Conservation (phyloP, 768 basidiomycete species). For the Pisolithus orientalis region DNA sequence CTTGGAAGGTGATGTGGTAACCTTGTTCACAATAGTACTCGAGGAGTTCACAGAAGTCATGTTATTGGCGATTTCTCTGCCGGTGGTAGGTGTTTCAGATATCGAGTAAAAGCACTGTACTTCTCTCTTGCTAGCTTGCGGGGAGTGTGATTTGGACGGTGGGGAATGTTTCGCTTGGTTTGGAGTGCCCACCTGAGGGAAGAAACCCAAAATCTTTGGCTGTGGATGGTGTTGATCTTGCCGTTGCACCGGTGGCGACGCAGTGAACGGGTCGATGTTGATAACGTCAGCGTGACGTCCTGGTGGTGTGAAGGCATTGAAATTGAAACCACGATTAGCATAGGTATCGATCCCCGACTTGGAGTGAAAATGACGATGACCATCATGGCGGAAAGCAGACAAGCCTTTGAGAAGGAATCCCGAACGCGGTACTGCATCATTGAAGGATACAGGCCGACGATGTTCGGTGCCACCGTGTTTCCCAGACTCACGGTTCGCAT, state of each 20-base stretch:
- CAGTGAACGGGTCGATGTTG: slow-evolving; percentile 9
- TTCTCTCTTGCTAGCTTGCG: slow-evolving; percentile 27
- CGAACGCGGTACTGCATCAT: slow-evolving; percentile 45
- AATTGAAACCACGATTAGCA: slow-evolving; percentile 13
- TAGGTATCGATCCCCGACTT: slow-evolving; percentile 2
- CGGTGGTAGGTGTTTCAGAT: slow-evolving; percentile 27
- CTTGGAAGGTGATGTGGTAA: slow-evolving; percentile 29
- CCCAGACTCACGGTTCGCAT: slow-evolving; percentile 3
- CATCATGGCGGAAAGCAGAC: slow-evolving; percentile 9
- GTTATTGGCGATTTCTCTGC: slow-evolving; percentile 8
- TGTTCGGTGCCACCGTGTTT: slow-evolving; percentile 13
- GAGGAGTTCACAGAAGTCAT: slow-evolving; percentile 26
- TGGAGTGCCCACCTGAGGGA: slow-evolving; percentile 36
- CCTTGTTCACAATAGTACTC: slow-evolving; percentile 17
- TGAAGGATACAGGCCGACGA: slow-evolving; percentile 35
- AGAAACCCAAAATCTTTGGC: slow-evolving; percentile 26
- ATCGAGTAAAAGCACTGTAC: slow-evolving; percentile 34
- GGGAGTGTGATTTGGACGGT: slow-evolving; percentile 20
- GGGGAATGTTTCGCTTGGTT: slow-evolving; percentile 28
- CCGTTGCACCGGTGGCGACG: slow-evolving; percentile 23
- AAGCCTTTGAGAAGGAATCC: slow-evolving; percentile 14
- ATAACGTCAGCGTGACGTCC: slow-evolving; percentile 8
- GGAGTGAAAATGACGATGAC: slow-evolving; percentile 1
- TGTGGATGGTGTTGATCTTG: slow-evolving; percentile 13
- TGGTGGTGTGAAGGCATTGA: slow-evolving; percentile 2